Evolutionary conservation across 768 basidiomycete species (phyloP), one percentile per base, ranked within the genome.

Genomic region (Fistulinella prunicolor): DNA sequence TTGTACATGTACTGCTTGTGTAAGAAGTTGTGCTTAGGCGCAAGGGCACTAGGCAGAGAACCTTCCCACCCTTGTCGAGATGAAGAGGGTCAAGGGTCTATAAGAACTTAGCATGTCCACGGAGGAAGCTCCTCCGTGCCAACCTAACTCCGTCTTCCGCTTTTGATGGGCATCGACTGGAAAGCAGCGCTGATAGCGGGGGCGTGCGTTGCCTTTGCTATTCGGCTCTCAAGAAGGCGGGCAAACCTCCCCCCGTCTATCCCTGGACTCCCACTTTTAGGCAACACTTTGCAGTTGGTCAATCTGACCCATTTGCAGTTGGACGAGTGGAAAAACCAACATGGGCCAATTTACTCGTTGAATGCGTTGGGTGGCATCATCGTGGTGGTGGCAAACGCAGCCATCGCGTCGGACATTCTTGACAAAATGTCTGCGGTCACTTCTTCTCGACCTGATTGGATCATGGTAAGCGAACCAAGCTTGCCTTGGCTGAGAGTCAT

Each of bases 351-450:
- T 26, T 51, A 51, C 30, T 38, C 50, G 22, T 38, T 48, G 41
- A 42, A 43, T 34, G 36, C 46, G 12, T 20, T 42, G 17, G 41
- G 36, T 22, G 29, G 50, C n/a, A 37, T 49, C n/a, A 51, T 51
- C 14, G 46, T 48, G 17, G 46, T 51, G n/a, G 36, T 51, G 22
- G 50, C 50, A n/a, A 51, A 51, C 10, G 46, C 46, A 38, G 28
- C 46, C 16, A 42, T 48, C 9, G 50, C 50, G 4, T 51, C 36
- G 6, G 50, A 51, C 4, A 47, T 41, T 24, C 41, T 48, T 0
- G 50, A 51, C 19, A 51, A 48, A 19, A 51, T 48, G 50, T 47
- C 50, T 9, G 40, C 50, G 5, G 46, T 48, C 3, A 51, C 46
- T 13, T 47, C 46, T 10, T 47, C 45, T 12, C 40, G 46, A 6